Evolutionary conservation across 805 yeast genomes (phyloP).

Genomic region (Kodamaea hsintzibuensis): DNA sequence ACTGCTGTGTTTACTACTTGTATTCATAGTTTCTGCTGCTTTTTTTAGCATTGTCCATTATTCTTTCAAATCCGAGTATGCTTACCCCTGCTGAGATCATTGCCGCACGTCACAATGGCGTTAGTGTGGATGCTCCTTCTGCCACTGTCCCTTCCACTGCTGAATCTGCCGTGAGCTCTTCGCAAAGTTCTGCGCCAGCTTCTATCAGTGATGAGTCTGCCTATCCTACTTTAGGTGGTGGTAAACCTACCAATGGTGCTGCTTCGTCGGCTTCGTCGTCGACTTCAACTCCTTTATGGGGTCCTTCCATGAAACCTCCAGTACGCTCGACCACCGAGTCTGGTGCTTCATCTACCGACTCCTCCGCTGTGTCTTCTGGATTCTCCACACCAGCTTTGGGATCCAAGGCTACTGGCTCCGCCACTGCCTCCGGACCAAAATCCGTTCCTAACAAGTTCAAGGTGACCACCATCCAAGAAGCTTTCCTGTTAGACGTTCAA

Average conservation of each 20-base stretch:
- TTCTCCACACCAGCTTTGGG: conserved; percentile 19
- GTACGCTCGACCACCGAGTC: conserved; percentile 19
- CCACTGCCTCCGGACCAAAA: conserved; percentile 12
- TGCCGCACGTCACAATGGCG: conserved; percentile 44
- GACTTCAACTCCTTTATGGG: conserved; percentile 38
- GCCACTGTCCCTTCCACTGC: conserved; percentile 3
- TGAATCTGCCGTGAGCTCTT: conserved; percentile 10
- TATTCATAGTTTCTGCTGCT: conserved; percentile 19
- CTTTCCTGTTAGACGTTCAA: conserved; percentile 70
- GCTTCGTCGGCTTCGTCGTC: conserved; percentile 1
- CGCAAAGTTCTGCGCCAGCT: conserved; percentile 32
- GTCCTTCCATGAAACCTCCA: conserved; percentile 30
- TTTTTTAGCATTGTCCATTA: conserved; percentile 21
- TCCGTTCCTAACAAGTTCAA: conserved; percentile 24
- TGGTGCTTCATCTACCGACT: conserved; percentile 9
- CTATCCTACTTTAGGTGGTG: conserved; percentile 68
- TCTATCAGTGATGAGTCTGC: conserved; percentile 54
- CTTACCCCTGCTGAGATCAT: conserved; percentile 50
- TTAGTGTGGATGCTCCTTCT: conserved; percentile 6
- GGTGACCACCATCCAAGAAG: conserved; percentile 70
- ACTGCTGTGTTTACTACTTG: neutral
- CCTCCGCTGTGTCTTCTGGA: conserved; percentile 15
- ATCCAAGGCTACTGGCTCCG: conserved; percentile 13
- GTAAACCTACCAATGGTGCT: conserved; percentile 19
- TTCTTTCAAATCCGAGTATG: conserved; percentile 23